phyloP scores from a whole-genome alignment of 106 monocot genomes.

The Narthecium ossifragum region DNA sequence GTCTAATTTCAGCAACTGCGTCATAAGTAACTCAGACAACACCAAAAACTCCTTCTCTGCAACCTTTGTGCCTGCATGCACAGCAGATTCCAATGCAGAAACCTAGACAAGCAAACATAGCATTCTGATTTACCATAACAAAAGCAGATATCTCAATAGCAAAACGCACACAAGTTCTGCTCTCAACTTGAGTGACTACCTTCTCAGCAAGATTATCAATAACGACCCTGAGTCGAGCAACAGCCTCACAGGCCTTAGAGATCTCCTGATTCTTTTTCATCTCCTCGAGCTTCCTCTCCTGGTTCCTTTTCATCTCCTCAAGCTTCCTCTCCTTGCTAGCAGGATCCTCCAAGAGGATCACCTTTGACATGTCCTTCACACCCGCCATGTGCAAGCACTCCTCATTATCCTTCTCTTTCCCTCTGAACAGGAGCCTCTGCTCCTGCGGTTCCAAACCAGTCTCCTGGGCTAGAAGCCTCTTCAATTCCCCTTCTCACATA shows the following conservation, averaged over 20 bases:
- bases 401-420: conserved; percentile 73
- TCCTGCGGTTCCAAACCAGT: conserved; percentile 71
- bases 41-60: conserved; percentile 64
- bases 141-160: not conserved
- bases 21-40: conserved; percentile 80
- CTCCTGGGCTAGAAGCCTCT: conserved; percentile 43
- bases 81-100: conserved; percentile 38
- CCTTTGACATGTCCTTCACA: conserved; percentile 68
- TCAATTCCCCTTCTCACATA: conserved; percentile 67
- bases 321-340: conserved; percentile 53
- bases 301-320: conserved; percentile 44
- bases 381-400: conserved; percentile 71
- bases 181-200: conserved; percentile 23
- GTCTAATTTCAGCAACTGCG: conserved; percentile 81
- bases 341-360: conserved; percentile 79
- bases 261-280: conserved; percentile 35
- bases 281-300: conserved; percentile 45
- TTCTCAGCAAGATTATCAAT: conserved; percentile 71
- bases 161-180: not conserved
- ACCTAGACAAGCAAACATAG: conserved; percentile 31
- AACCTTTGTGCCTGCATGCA: conserved; percentile 44
- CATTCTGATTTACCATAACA: not conserved
- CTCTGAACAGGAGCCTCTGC: conserved; percentile 82
- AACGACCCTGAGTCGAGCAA: conserved; percentile 50
- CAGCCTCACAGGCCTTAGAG: conserved; percentile 60